phyloP scores from a whole-genome alignment of 768 basidiomycete genomes.

The Rhodocollybia butyracea region DNA sequence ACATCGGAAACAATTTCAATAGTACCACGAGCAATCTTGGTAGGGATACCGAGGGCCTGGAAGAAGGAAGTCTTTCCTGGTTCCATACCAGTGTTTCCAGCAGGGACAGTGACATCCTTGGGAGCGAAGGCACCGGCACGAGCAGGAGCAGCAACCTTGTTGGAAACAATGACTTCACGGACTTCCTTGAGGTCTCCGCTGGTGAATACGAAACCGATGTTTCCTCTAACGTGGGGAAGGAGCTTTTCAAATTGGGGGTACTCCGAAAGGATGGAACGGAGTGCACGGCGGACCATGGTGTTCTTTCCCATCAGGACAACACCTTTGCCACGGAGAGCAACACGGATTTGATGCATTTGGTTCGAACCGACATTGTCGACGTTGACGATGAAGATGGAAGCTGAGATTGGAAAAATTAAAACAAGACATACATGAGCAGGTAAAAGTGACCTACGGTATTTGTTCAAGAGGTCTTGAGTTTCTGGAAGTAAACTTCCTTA shows the following conservation, averaged over 20 bases:
- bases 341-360: constrained; percentile 99
- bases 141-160: constrained; percentile 98
- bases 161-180: constrained; percentile 89
- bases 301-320: constrained; percentile 99
- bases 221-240: constrained; percentile 93
- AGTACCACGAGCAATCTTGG: constrained; percentile 99
- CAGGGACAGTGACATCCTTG: constrained; percentile 88
- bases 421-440: background rate
- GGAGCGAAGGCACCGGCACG: constrained; percentile 97
- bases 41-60: constrained; percentile 99
- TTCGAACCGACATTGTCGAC: constrained; percentile 99
- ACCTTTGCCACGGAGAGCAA: constrained; percentile 93
- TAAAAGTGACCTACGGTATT: constrained; percentile 67
- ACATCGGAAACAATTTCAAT: constrained; percentile 99
- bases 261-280: constrained; percentile 87
- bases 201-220: constrained; percentile 99
- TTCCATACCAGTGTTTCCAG: constrained; percentile 99
- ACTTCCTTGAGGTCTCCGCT: constrained; percentile 88
- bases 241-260: constrained; percentile 94
- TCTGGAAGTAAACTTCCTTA: constrained; percentile 88
- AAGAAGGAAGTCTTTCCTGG: constrained; percentile 99
- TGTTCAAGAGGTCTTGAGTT: constrained; percentile 90
- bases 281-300: constrained; percentile 99
- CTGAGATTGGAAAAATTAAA: constrained; percentile 35
- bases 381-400: constrained; percentile 98